Evolutionary conservation across 2,329 filamentous ascomycete genomes (phyloP).

Genomic region (Fusarium gaditjirri): DNA sequence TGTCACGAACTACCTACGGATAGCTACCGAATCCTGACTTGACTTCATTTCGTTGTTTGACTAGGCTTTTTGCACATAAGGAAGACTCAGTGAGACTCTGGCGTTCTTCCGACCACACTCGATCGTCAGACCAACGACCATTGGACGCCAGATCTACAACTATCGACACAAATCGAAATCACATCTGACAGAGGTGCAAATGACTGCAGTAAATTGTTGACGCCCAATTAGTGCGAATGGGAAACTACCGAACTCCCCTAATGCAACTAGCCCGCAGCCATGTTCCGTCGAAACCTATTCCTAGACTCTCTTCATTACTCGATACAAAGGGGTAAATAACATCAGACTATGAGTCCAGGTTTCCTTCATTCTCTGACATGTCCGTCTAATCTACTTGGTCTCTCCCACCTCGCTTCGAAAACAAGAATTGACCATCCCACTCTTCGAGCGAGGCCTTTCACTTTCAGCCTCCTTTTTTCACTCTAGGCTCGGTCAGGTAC

Average conservation of each 20-base stretch:
- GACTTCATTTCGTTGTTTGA: slow-evolving; percentile 1
- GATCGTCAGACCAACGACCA: background rate
- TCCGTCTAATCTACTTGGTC: background rate
- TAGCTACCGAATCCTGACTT: background rate
- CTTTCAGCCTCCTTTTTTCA: slow-evolving; percentile 34
- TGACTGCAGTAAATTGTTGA: slow-evolving; percentile 12
- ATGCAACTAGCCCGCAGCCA: slow-evolving; percentile 13
- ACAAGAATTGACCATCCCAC: slow-evolving; percentile 22
- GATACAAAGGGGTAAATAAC: slow-evolving; percentile 28
- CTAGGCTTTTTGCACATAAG: background rate
- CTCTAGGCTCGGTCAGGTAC: slow-evolving; percentile 27
- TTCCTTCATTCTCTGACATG: slow-evolving; percentile 1
- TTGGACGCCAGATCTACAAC: slow-evolving; percentile 12
- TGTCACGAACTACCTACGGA: background rate
- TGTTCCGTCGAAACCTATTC: slow-evolving; percentile 21
- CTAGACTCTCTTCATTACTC: slow-evolving; percentile 24
- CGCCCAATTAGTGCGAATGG: slow-evolving; percentile 18
- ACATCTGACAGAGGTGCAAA: slow-evolving; percentile 28
- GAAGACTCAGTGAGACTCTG: background rate
- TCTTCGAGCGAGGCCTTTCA: slow-evolving; percentile 27
- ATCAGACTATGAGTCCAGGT: slow-evolving; percentile 8
- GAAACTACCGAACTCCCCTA: slow-evolving; percentile 19
- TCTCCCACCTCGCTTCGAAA: slow-evolving; percentile 30
- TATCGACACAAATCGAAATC: slow-evolving; percentile 5
- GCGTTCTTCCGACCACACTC: background rate